Evolutionary conservation across 306 rosid genomes (phyloP).

Genomic region (Sophora flavescens): DNA sequence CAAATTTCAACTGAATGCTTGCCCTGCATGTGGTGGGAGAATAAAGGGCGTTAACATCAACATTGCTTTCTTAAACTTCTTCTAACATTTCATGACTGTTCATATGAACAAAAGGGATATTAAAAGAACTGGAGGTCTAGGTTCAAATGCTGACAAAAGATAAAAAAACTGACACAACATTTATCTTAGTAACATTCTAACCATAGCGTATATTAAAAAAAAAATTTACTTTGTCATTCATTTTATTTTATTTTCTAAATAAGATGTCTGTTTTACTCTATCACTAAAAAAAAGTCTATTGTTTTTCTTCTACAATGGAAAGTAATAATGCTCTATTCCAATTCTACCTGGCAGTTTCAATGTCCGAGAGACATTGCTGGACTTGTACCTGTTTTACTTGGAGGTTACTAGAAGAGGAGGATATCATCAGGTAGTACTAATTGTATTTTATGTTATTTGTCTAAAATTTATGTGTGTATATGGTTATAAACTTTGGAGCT

Average conservation of each 20-base stretch:
- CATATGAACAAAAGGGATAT: too few relatives aligned
- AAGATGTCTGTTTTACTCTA: neutral
- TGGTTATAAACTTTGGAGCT: too few relatives aligned
- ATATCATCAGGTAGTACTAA: slow-evolving; percentile 49
- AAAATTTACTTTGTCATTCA: too few relatives aligned
- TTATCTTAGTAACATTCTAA: too few relatives aligned
- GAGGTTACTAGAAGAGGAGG: slow-evolving; percentile 64
- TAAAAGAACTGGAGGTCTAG: too few relatives aligned
- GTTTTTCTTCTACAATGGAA: neutral
- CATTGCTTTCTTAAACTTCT: neutral
- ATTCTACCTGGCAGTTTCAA: slow-evolving; percentile 43
- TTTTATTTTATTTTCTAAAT: neutral
- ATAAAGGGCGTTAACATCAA: neutral
- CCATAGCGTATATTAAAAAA: too few relatives aligned
- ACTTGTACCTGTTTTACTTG: slow-evolving; percentile 57
- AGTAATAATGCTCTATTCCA: neutral
- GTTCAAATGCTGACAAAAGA: too few relatives aligned
- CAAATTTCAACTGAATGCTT: neutral
- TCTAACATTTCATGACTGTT: neutral
- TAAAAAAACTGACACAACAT: too few relatives aligned
- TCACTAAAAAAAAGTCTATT: neutral
- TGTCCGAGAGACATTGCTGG: slow-evolving; percentile 49
- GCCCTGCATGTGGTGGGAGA: neutral
- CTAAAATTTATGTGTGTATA: neutral
- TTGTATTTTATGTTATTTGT: slow-evolving; percentile 16